phyloP scores from a whole-genome alignment of 192 early-diverging fungal genomes.

The Coemansia sp. region DNA sequence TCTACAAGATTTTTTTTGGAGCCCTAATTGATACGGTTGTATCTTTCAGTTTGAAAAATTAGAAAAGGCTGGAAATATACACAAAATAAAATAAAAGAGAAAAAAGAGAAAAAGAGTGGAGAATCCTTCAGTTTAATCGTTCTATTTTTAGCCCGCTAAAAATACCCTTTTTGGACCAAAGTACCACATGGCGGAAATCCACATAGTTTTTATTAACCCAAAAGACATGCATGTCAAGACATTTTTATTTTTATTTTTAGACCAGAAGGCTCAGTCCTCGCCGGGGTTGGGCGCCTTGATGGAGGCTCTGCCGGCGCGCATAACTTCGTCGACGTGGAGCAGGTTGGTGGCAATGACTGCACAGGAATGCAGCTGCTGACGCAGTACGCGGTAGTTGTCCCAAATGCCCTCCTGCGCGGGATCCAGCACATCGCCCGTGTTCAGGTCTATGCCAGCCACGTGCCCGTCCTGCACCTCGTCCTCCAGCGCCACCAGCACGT shows the following conservation, averaged over 20 bases:
- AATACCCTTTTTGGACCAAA: constrained; percentile 5
- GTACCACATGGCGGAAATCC: neutral
- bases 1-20: too few species aligned
- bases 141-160: constrained; percentile 12
- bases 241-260: constrained; percentile 5
- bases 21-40: neutral
- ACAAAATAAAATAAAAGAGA: constrained; percentile 5
- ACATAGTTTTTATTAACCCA: constrained; percentile 1
- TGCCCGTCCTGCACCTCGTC: constrained; percentile 92
- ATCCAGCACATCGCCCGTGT: constrained; percentile 90
- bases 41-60: neutral
- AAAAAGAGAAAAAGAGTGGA: neutral
- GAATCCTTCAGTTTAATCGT: neutral
- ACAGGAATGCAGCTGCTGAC: constrained; percentile 94
- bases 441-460: constrained; percentile 88
- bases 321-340: constrained; percentile 97
- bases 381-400: constrained; percentile 97
- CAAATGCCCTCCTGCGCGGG: constrained; percentile 91
- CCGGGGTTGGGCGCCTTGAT: constrained; percentile 53
- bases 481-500: constrained; percentile 89
- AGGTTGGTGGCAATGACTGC: constrained; percentile 98
- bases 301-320: constrained; percentile 68
- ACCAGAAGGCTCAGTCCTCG: constrained; percentile 23
- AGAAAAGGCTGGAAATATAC: neutral
- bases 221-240: neutral